phyloP scores from a whole-genome alignment of 2,329 filamentous ascomycete species.

The Xylogone sp. region DNA sequence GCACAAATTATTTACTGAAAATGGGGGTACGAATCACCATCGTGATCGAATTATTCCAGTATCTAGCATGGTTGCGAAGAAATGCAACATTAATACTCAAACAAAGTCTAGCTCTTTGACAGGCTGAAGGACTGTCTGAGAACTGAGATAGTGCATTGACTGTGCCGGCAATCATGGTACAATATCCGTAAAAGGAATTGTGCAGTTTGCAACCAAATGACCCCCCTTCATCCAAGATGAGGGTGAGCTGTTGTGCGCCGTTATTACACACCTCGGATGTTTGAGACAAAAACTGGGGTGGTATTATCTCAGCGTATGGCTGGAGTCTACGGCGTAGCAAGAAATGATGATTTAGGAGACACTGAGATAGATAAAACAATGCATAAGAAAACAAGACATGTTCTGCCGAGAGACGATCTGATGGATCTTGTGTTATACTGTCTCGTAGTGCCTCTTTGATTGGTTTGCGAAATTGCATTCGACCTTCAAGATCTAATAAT shows the following conservation, averaged over 20 bases:
- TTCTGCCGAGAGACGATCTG: not conserved
- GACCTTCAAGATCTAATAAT: slow-evolving; percentile 15
- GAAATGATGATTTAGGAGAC: not conserved
- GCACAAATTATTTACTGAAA: not conserved
- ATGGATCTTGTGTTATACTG: not conserved
- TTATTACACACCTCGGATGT: not conserved
- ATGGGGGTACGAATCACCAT: not conserved
- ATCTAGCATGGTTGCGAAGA: not conserved
- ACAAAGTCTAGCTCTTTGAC: not conserved
- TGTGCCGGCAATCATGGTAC: not conserved
- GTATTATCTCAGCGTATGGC: not conserved
- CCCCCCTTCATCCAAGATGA: not conserved
- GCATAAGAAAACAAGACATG: not conserved
- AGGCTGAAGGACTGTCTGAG: not conserved
- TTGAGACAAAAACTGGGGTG: not conserved
- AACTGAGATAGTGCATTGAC: not conserved
- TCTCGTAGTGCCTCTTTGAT: slow-evolving; percentile 12
- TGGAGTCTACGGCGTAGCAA: not conserved
- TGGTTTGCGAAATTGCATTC: slow-evolving; percentile 22
- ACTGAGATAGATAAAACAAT: not conserved
- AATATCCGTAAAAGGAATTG: not conserved
- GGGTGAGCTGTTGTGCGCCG: not conserved
- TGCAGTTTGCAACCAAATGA: not conserved
- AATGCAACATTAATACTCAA: not conserved
- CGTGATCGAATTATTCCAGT: not conserved